Evolutionary conservation across 208 protist genomes (phyloP).

Genomic region (Trypanosoma lewisi): DNA sequence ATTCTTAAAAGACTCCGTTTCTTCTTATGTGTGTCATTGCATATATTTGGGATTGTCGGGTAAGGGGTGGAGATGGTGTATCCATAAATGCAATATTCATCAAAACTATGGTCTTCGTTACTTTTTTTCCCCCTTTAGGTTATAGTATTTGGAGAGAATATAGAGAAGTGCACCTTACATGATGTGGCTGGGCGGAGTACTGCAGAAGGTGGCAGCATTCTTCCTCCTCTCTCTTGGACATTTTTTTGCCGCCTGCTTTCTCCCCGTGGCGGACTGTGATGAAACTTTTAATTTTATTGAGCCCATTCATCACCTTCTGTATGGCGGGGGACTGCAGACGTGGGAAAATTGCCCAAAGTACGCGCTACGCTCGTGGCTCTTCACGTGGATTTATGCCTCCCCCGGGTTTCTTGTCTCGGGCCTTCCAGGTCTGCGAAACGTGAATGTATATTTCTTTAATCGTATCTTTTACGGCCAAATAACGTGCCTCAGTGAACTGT

Average conservation of each 20-base stretch:
- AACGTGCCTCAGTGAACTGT: slow-evolving; percentile 43
- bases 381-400: slow-evolving; percentile 79
- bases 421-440: slow-evolving; percentile 29
- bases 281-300: slow-evolving; percentile 98
- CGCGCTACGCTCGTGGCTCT: slow-evolving; percentile 90
- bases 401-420: slow-evolving; percentile 31
- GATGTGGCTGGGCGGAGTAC: slow-evolving; percentile 31
- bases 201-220: slow-evolving; percentile 49
- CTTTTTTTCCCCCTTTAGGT: not conserved
- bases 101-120: not conserved
- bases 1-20: too few relatives aligned
- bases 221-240: slow-evolving; percentile 41
- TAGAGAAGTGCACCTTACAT: not conserved
- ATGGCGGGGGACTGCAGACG: slow-evolving; percentile 93
- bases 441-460: slow-evolving; percentile 66
- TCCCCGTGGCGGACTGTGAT: slow-evolving; percentile 93
- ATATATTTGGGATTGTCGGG: too few relatives aligned
- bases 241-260: slow-evolving; percentile 55
- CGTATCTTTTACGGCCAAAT: slow-evolving; percentile 57
- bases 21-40: too few relatives aligned
- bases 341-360: slow-evolving; percentile 94
- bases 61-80: too few relatives aligned
- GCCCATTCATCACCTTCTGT: slow-evolving; percentile 92
- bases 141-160: too few relatives aligned
- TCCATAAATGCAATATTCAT: too few relatives aligned